Percentiles rank a stretch among this genome's conserved stretches.
These are phyloP conservation scores for Colletotrichum ledebouriae DNA, from an alignment of 2,329 filamentous ascomycete genomes.

Conservation along the genomic window DNA sequence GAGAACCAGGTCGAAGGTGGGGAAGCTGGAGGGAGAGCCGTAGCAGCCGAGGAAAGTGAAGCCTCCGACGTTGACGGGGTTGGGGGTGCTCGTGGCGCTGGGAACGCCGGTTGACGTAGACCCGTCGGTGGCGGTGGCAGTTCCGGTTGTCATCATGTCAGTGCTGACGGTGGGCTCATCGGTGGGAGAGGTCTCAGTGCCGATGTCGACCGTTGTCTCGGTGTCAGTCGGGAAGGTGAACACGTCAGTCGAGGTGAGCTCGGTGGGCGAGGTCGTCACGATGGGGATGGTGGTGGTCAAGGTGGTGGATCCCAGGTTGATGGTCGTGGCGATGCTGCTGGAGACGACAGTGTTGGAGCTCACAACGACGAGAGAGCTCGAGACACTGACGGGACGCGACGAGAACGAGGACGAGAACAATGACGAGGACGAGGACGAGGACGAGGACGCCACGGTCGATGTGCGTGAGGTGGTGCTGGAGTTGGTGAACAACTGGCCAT, in stretches of 20 bases:
- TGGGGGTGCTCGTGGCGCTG: constrained; percentile 10
- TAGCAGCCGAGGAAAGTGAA: constrained; percentile 49
- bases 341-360: no score
- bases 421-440: background rate
- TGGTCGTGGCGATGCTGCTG: constrained; percentile 8
- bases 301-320: background rate
- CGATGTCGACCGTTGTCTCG: background rate
- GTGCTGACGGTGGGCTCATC: constrained; percentile 2
- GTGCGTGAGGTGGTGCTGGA: constrained; percentile 3
- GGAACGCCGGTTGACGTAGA: constrained; percentile 2
- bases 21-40: constrained; percentile 47
- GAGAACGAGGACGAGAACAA: background rate
- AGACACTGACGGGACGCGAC: no score
- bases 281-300: background rate
- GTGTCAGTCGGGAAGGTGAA: background rate
- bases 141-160: background rate
- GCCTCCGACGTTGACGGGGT: constrained; percentile 38
- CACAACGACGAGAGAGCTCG: no score
- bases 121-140: background rate
- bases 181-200: background rate
- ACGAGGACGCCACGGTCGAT: background rate
- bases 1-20: constrained; percentile 44
- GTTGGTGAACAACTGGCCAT: constrained; percentile 25
- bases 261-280: background rate
- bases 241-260: background rate